Percentiles rank a stretch among this genome's conserved stretches.
Evolutionary conservation across 805 yeast genomes (phyloP).

Genomic region (Metschnikowia peoriensis): DNA sequence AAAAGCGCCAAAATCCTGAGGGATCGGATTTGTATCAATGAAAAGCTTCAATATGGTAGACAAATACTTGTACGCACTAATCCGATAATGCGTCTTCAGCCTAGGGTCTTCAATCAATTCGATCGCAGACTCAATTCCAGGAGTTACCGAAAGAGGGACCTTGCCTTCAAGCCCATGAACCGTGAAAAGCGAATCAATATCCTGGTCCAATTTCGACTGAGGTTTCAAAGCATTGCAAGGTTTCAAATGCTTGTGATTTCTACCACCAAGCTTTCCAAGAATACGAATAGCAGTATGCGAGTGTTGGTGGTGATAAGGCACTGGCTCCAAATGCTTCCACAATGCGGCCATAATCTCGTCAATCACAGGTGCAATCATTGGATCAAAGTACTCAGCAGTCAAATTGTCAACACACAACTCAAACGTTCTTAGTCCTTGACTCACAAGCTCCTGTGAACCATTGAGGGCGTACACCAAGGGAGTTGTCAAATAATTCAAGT

Average conservation of each 20-base stretch:
- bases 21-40: conserved; percentile 53
- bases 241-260: conserved; percentile 81
- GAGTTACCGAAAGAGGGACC: conserved; percentile 74
- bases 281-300: conserved; percentile 93
- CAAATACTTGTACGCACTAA: conserved; percentile 75
- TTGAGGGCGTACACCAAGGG: conserved; percentile 90
- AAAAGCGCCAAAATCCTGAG: conserved; percentile 40
- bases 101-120: conserved; percentile 68
- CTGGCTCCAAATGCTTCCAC: conserved; percentile 86
- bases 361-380: conserved; percentile 93
- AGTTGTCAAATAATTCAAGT: conserved; percentile 79
- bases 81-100: conserved; percentile 62
- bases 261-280: conserved; percentile 93
- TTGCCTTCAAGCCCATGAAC: conserved; percentile 62
- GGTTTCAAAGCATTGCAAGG: conserved; percentile 67
- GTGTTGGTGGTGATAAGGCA: conserved; percentile 93
- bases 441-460: conserved; percentile 86
- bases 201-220: conserved; percentile 59
- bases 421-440: conserved; percentile 91
- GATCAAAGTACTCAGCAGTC: conserved; percentile 96
- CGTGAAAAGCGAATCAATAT: conserved; percentile 63
- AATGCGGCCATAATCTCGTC: conserved; percentile 92
- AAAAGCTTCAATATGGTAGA: conserved; percentile 64
- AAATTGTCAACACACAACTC: conserved; percentile 95
- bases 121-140: conserved; percentile 79